Evolutionary conservation across 2,329 filamentous ascomycete genomes (phyloP), one percentile per base, ranked within the genome.

Genomic region (Fusarium liriodendri): DNA sequence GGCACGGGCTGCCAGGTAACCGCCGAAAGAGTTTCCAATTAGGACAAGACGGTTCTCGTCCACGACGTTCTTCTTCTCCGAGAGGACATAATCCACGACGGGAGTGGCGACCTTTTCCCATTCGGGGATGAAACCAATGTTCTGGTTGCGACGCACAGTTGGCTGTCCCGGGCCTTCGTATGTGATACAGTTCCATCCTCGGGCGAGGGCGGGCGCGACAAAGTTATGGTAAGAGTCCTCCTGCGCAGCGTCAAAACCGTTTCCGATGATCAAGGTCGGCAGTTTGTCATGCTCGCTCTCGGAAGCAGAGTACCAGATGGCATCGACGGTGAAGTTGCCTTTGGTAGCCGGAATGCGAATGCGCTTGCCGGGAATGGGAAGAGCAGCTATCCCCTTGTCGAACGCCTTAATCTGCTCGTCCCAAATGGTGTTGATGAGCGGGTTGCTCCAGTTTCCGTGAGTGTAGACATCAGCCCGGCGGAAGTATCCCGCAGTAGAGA

Each of bases 381-480:
- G 70, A 2, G 82, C 65, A 1, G 79, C 73, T 5, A 84, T 76
- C 0, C 81, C 85, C 14, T 80, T 80, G 74, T 86, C 76, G 57
- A 86, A 87, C 14, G 80, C 82, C 5, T 70, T 74, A 0, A 73
- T 74, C 55, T 84, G 82, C 45, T 81, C 74, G 6, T 77, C 71
- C 84, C 85, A 87, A 10, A 1, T 83, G 67, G 4, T 62, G 29
- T 80, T 77, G 69, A 87, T 83, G 2, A 82, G 81, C 5, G 85
- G 83, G 37, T 87, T 82, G 25, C 67, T 78, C 79, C 77, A 79
- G 71, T 87, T 83, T 7, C 77, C 80, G 37, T 83, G 81, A 16
- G 85, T 77, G 68, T 81, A 87, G 70, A 85, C 85, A 68, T 84
- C 82, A 3, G 86, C 82, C 0, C 75, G 62, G 18, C 85, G 82